A percentile compares a stretch with the other conserved stretches of the same genome.
Conservation (phyloP, 2,329 filamentous ascomycete genomes). For the Trichoderma atroviride region DNA sequence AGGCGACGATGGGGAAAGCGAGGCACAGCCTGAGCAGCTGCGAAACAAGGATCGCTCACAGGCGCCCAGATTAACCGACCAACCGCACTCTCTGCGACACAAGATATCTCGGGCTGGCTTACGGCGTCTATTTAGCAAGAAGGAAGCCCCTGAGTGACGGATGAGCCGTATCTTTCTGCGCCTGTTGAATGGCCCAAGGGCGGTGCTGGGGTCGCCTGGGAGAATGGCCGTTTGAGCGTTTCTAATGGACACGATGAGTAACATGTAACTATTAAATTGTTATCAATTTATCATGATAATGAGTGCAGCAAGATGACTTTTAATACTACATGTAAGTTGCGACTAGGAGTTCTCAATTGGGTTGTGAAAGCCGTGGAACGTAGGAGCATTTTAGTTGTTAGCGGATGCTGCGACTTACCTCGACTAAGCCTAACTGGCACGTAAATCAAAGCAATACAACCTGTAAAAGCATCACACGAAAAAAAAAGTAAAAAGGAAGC, state of each 20-base stretch:
- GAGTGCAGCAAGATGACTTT: background rate
- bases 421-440: background rate
- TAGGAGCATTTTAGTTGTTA: background rate
- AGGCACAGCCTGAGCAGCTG: slow-evolving; percentile 2
- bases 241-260: background rate
- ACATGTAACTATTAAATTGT: background rate
- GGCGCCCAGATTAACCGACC: slow-evolving; percentile 5
- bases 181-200: background rate
- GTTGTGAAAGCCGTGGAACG: background rate
- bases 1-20: slow-evolving; percentile 6
- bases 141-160: background rate
- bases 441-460: background rate
- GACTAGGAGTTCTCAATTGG: background rate
- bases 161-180: background rate
- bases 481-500: background rate
- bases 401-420: background rate
- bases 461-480: background rate
- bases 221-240: background rate
- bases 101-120: slow-evolving; percentile 31
- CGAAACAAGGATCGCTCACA: background rate
- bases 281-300: background rate
- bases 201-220: background rate
- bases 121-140: slow-evolving; percentile 28
- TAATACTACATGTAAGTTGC: background rate
- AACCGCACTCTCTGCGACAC: slow-evolving; percentile 27